phyloP scores from a whole-genome alignment of 805 yeast genomes.

The Metschnikowia baotianmanensis region DNA sequence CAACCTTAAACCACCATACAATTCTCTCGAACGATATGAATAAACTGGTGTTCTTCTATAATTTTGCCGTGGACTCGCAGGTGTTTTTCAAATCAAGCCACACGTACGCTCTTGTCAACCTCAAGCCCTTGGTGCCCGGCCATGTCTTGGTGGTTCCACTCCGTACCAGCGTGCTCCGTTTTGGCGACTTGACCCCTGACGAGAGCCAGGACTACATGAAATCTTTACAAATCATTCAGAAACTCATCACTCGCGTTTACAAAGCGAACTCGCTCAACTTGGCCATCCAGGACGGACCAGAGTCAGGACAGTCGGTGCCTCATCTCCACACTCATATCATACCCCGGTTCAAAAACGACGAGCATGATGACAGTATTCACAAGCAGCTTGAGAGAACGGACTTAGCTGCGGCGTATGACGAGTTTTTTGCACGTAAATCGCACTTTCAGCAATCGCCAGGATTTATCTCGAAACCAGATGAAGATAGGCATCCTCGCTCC shows the following conservation, averaged over 20 bases:
- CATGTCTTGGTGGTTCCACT: slow-evolving; percentile 84
- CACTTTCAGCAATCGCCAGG: slow-evolving; percentile 27
- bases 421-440: slow-evolving; percentile 22
- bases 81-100: slow-evolving; percentile 58
- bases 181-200: slow-evolving; percentile 66
- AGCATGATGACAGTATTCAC: slow-evolving; percentile 62
- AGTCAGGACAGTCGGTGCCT: slow-evolving; percentile 95
- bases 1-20: background rate
- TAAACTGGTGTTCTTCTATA: slow-evolving; percentile 43
- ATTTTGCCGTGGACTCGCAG: slow-evolving; percentile 54
- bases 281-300: slow-evolving; percentile 95
- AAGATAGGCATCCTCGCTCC: slow-evolving; percentile 55
- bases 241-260: slow-evolving; percentile 62
- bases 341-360: slow-evolving; percentile 68
- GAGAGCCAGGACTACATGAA: slow-evolving; percentile 77
- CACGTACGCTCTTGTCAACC: slow-evolving; percentile 83
- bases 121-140: slow-evolving; percentile 92
- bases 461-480: slow-evolving; percentile 42
- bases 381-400: slow-evolving; percentile 56
- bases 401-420: slow-evolving; percentile 34
- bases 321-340: slow-evolving; percentile 93
- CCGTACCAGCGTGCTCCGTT: slow-evolving; percentile 56
- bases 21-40: slow-evolving; percentile 1
- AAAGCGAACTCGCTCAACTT: slow-evolving; percentile 83
- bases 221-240: slow-evolving; percentile 68